Evolutionary conservation across 805 yeast species (phyloP).

Genomic region (Candida sonorensis): DNA sequence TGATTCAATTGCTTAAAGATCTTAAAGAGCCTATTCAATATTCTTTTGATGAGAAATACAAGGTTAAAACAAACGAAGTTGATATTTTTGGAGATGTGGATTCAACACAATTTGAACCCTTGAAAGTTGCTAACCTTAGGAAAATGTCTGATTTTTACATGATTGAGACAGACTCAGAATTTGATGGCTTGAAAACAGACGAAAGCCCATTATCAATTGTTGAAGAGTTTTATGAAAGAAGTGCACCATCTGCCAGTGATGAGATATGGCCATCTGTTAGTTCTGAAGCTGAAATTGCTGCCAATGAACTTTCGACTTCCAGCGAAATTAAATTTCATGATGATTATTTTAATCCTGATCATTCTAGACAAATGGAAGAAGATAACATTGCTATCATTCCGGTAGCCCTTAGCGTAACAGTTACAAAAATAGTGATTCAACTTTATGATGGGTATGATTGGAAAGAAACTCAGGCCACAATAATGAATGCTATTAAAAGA

Average conservation of each 20-base stretch:
- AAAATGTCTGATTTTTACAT: too few species aligned
- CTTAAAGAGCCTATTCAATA: conserved; percentile 62
- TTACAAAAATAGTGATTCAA: conserved; percentile 36
- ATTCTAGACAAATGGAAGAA: too few species aligned
- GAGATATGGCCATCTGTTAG: conserved; percentile 5
- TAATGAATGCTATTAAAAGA: conserved; percentile 56
- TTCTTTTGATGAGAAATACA: conserved; percentile 54
- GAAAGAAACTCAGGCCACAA: conserved; percentile 64
- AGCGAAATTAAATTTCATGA: conserved; percentile 15
- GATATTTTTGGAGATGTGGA: conserved; percentile 38
- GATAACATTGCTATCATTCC: too few species aligned
- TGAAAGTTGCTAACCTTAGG: not conserved
- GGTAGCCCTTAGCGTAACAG: conserved; percentile 25
- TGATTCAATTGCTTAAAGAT: conserved; percentile 62
- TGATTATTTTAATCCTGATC: conserved; percentile 13
- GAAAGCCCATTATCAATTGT: conserved; percentile 16
- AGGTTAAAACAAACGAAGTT: conserved; percentile 29
- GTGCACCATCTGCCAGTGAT: conserved; percentile 10
- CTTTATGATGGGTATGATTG: conserved; percentile 92
- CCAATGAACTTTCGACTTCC: conserved; percentile 2
- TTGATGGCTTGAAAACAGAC: conserved; percentile 7
- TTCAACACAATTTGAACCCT: conserved; percentile 23
- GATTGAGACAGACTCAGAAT: conserved; percentile 6
- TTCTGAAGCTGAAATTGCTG: conserved; percentile 1
- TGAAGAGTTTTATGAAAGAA: conserved; percentile 23